Conservation (phyloP, 2,329 filamentous ascomycete genomes). For the Chaetomium sp. region DNA sequence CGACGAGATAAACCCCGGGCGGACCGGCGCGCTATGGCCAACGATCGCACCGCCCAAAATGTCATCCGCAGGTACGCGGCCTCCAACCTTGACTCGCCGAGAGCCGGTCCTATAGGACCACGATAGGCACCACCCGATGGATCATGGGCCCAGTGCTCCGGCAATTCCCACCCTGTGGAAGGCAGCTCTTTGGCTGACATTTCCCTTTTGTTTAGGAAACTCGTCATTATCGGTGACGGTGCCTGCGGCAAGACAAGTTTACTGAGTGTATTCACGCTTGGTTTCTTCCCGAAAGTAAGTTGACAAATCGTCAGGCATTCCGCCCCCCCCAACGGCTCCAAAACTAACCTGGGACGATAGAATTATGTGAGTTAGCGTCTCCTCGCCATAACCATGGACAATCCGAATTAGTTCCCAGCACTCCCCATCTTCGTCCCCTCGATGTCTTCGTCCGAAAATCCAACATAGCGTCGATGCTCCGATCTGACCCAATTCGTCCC, state of each 20-base stretch:
- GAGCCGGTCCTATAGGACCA: neutral
- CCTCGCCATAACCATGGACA: neutral
- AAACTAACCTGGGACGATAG: constrained; percentile 35
- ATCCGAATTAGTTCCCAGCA: neutral
- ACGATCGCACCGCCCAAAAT: constrained; percentile 28
- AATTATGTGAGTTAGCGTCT: constrained; percentile 47
- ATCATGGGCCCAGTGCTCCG: neutral
- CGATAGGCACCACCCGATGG: too few relatives aligned
- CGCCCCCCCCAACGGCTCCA: neutral
- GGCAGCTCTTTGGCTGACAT: constrained; percentile 6
- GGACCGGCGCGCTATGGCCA: constrained; percentile 28
- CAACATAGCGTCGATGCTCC: neutral
- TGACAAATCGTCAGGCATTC: neutral
- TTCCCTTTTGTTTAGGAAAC: constrained; percentile 56
- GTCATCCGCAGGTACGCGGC: constrained; percentile 33
- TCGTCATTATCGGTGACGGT: constrained; percentile 95
- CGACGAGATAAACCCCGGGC: constrained; percentile 12
- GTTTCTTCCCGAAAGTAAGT: constrained; percentile 94
- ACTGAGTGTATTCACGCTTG: constrained; percentile 93
- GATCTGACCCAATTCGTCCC: constrained; percentile 13
- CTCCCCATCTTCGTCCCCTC: neutral
- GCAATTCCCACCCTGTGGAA: constrained; percentile 1
- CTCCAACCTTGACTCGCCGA: neutral
- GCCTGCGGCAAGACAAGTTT: constrained; percentile 98
- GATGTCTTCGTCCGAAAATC: neutral